Conservation (phyloP, 441 rosid species). For the Rhodomyrtus psidioides region DNA sequence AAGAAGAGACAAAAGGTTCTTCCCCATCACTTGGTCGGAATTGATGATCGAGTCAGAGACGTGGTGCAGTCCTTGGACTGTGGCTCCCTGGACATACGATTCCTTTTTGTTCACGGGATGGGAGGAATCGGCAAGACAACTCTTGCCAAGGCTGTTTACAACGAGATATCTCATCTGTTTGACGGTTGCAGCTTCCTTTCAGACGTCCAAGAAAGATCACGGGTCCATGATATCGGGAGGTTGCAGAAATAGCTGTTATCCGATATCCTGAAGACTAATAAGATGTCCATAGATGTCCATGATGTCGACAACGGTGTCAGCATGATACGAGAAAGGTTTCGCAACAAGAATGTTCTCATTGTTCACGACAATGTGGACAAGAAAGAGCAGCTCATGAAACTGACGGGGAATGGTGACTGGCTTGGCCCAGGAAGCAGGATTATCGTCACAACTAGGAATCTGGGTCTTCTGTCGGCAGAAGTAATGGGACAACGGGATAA, state of each 20-base stretch:
- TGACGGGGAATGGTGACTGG: rapidly evolving
- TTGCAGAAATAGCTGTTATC: not conserved
- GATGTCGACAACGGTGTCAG: rapidly evolving
- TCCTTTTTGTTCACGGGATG: not conserved
- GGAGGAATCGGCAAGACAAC: not conserved
- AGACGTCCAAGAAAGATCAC: not conserved
- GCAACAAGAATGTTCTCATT: not conserved
- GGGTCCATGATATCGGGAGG: rapidly evolving
- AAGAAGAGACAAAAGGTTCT: not conserved
- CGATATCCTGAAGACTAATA: not conserved
- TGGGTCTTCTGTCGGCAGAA: no score
- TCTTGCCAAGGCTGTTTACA: not conserved
- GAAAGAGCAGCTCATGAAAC: rapidly evolving
- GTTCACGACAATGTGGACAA: not conserved
- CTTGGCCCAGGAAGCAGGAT: not conserved
- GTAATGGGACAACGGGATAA: no score
- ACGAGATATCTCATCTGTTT: not conserved
- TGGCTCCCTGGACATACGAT: not conserved
- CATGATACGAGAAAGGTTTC: rapidly evolving
- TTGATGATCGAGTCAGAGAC: not conserved
- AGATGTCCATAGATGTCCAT: rapidly evolving
- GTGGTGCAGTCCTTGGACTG: not conserved
- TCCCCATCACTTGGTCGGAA: not conserved
- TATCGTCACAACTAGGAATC: not conserved
- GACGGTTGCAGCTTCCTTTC: not conserved